These are phyloP conservation scores for Lecanicillium sp. DNA, from an alignment of 2,329 filamentous ascomycete species.

Conservation along the genomic window DNA sequence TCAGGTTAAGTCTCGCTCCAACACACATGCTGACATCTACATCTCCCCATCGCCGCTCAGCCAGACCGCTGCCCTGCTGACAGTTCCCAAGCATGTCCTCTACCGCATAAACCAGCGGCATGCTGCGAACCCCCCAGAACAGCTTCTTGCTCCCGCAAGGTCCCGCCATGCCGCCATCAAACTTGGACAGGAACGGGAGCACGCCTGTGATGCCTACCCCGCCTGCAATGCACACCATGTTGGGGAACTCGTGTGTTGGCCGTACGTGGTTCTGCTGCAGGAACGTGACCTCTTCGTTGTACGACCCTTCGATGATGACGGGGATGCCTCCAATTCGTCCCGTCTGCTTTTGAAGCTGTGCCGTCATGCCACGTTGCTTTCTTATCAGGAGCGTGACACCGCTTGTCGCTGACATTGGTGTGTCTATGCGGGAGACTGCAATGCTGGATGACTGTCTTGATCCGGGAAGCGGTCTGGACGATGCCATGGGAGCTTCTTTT, in stretches of 20 bases:
- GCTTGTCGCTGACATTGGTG: background rate
- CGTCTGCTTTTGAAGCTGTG: constrained; percentile 6
- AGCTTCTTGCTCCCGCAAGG: constrained; percentile 12
- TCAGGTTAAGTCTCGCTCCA: constrained; percentile 13
- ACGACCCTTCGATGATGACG: constrained; percentile 15
- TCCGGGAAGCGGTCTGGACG: background rate
- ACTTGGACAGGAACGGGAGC: constrained; percentile 15
- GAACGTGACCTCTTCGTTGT: constrained; percentile 10
- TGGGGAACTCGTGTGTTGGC: constrained; percentile 12
- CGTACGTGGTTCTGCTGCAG: constrained; percentile 9
- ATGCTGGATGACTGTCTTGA: background rate
- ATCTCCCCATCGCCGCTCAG: constrained; percentile 11
- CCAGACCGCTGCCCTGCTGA: constrained; percentile 1
- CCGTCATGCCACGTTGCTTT: constrained; percentile 10
- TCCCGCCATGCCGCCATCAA: background rate
- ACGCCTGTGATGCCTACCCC: constrained; percentile 22
- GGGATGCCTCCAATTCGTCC: constrained; percentile 8
- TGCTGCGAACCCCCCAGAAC: constrained; percentile 15
- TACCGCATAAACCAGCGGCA: constrained; percentile 14
- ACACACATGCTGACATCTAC: constrained; percentile 14
- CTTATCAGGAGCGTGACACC: constrained; percentile 13
- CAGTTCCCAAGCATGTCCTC: constrained; percentile 11
- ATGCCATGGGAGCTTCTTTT: background rate
- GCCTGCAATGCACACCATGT: constrained; percentile 21
- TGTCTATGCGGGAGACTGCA: background rate